A percentile compares a stretch with the other conserved stretches of the same genome.
phyloP scores from a whole-genome alignment of 495 filamentous ascomycete genomes.

The Hypoxylon lenormandii region DNA sequence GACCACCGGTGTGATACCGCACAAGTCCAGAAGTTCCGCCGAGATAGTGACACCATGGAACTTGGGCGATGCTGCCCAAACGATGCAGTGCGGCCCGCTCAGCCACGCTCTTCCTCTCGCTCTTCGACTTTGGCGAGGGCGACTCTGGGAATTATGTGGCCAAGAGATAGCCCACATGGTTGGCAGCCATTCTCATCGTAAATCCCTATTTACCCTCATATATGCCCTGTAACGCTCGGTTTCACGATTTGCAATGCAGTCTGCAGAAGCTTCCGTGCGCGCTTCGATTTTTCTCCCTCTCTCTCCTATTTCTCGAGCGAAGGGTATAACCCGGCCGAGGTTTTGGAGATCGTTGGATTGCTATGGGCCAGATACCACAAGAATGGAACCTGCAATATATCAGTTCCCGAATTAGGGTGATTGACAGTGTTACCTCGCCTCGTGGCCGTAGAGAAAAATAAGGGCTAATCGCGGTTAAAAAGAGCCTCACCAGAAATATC shows the following conservation, averaged over 20 bases:
- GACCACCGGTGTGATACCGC: constrained; percentile 7
- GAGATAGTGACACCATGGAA: constrained; percentile 13
- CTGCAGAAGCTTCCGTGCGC: constrained; percentile 10
- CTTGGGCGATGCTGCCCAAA: constrained; percentile 1
- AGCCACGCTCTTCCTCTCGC: background rate
- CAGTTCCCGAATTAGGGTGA: constrained; percentile 28
- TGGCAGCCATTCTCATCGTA: constrained; percentile 20
- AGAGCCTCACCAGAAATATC: constrained; percentile 30
- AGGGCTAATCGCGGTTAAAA: constrained; percentile 37
- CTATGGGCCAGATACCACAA: constrained; percentile 11
- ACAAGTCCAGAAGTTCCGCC: constrained; percentile 15
- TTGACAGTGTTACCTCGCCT: constrained; percentile 44
- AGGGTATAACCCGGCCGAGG: background rate
- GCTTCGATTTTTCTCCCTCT: constrained; percentile 2
- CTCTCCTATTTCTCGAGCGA: constrained; percentile 4
- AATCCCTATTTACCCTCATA: constrained; percentile 26
- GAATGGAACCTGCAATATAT: constrained; percentile 38
- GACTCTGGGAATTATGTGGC: constrained; percentile 23
- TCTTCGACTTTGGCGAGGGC: background rate
- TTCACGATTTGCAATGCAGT: constrained; percentile 7
- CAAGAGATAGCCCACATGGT: constrained; percentile 37
- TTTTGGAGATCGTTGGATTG: constrained; percentile 13
- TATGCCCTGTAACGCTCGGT: constrained; percentile 23
- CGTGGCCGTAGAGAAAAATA: constrained; percentile 26
- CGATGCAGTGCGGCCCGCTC: constrained; percentile 1